Base-by-base conservation (phyloP, 306 rosid species). In the Sphenostylis stenocarpa region DNA sequence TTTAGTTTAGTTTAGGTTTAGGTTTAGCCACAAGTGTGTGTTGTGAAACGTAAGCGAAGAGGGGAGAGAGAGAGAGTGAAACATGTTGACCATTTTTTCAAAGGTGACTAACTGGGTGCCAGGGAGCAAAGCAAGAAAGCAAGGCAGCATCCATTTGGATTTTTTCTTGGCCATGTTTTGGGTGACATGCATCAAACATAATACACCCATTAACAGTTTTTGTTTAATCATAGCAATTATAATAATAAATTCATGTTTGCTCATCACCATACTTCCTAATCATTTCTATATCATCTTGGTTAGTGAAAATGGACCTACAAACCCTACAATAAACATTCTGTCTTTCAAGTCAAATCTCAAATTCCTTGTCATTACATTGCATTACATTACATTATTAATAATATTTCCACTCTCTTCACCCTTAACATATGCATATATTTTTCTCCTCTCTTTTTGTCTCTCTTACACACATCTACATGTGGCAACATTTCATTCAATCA, bases 141-240 rank as follows among this genome's bases (percentile, higher is more conserved):
- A 90, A 84, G 77, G 77, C 77, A 85, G 87, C 88, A 85, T 16
- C 77, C 73, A 56, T 76, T 77, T 70, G 64, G 87, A 81, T 88
- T 77, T 83, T 83, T 88, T 84, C 85, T 83, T 87, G 92, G 82
- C 72, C 86, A 85, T 93, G 98, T 88, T 89, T 81, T 91, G 85
- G 97, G 98, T 83, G 93, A 93, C 98, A 38, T 10, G 8, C 43
- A 38, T 38, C 43, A 38, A 38, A 38, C 43, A 91, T 6, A 68
- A 45, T 52, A 74, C 80, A 74, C 64, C 76, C 72, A 77, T 83
- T 79, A 87, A 70, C 76, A 76, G 73, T 78, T 70, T 68, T 66
- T 52, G 31, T 66, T 83, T 60, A 44, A 72, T 56, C 49, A 65
- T 41, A 12, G 1, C 15, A 41, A 41, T 41, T 10, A 41, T 64